These are phyloP conservation scores for Termitomyces sp. DNA, from an alignment of 1,284 basidiomycete species.

Conservation along the genomic window DNA sequence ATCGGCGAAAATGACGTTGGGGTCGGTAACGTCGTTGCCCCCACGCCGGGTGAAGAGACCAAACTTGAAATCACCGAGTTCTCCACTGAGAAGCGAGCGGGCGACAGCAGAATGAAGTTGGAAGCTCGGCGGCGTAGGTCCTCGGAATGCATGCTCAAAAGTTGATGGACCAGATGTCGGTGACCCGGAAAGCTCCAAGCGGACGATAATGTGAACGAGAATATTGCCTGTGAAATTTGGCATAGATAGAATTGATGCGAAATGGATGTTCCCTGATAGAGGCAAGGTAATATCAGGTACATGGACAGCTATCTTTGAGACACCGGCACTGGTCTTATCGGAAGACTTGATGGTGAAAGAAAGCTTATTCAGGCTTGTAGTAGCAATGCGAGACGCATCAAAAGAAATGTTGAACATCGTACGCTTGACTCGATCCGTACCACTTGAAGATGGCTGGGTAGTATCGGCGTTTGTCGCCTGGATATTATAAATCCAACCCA, in stretches of 20 bases:
- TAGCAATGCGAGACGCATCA: neutral
- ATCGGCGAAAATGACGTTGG: conserved; percentile 16
- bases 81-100: conserved; percentile 3
- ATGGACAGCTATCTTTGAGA: neutral
- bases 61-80: conserved; percentile 18
- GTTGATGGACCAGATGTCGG: neutral
- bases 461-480: neutral
- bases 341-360: neutral
- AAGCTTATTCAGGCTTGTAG: neutral
- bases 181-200: neutral
- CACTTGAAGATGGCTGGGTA: neutral
- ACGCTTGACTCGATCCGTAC: neutral
- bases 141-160: neutral
- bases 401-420: conserved; percentile 5
- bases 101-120: conserved; percentile 5
- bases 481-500: conserved; percentile 10
- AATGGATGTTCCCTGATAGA: neutral
- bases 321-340: neutral
- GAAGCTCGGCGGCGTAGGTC: neutral
- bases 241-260: conserved; percentile 4
- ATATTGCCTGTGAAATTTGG: neutral
- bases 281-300: neutral
- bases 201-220: neutral
- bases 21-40: conserved; percentile 2
- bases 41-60: conserved; percentile 18